Base-by-base conservation (phyloP, 2,329 filamentous ascomycete genomes). In the Penicillium decumbens region DNA sequence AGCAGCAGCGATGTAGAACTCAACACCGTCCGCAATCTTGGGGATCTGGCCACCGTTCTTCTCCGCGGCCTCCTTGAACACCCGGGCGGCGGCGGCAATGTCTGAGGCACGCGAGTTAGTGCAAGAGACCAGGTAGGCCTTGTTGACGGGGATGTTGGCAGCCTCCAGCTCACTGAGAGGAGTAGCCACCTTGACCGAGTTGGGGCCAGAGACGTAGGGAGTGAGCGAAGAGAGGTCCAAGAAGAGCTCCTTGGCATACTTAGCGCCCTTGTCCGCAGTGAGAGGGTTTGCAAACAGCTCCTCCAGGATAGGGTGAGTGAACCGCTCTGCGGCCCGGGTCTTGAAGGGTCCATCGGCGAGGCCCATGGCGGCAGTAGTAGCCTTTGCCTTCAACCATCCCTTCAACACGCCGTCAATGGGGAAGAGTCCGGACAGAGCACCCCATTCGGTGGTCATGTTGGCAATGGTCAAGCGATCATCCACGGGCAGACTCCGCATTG, bases 1-100 rank as follows among this genome's bases (percentile, higher is more conserved):
- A 0, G 92, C 92, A 0, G 92, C 90, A 0, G 91, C 87, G 54
- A 97, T 87, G 71, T 96, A 96, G 64, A 96, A 84, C 48, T 90
- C 79, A 35, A 96, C 90, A 25, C 85, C 82, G 0, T 81, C 75
- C 0, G 88, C 84, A 50, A 95, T 79, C 72, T 86, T 89, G 18
- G 88, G 79, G 5, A 81, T 72, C 47, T 78, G 75, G 12, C 83
- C 87, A 23, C 75, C 76, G 47, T 82, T 80, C 41, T 75, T 75
- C 45, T 72, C 68, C 0, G 85, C 81, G 1, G 88, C 89, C 33
- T 92, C 86, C 48, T 81, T 83, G 78, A 97, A 95, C 2, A 97
- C 91, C 40, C 80, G 81, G 1, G 90, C 91, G 1, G 92, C 92
- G 0, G 87, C 84, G 0, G 83, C 83, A 12, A 97, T 76, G 67